Percentiles rank a stretch among this genome's conserved stretches.
These are phyloP conservation scores for Solanum dulcamara DNA, from an alignment of 257 asterid species.

Conservation along the genomic window DNA sequence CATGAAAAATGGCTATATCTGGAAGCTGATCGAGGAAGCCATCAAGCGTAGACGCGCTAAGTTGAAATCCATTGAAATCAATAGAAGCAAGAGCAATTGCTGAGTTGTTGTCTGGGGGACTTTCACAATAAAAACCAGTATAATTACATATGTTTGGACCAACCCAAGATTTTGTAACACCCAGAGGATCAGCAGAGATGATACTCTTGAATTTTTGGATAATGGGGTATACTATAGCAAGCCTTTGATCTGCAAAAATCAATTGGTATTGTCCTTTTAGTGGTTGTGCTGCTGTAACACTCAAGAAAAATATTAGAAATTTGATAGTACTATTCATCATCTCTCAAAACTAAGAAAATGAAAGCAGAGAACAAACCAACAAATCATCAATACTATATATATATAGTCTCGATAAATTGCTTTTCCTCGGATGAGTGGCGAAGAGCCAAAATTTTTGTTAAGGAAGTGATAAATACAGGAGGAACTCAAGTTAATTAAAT, in stretches of 20 bases:
- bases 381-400: not conserved
- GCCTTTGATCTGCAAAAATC: conserved; percentile 47
- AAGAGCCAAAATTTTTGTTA: not conserved
- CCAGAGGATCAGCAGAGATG: conserved; percentile 55
- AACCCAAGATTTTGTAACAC: conserved; percentile 50
- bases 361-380: not conserved
- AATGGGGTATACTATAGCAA: conserved; percentile 48
- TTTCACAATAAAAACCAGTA: conserved; percentile 58
- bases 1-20: conserved; percentile 74
- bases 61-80: conserved; percentile 69
- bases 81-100: conserved; percentile 66
- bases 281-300: not conserved
- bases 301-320: not conserved
- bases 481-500: too few species aligned
- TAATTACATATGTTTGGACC: conserved; percentile 57
- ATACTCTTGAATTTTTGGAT: conserved; percentile 52
- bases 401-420: not conserved
- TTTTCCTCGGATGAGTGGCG: not conserved
- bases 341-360: not conserved
- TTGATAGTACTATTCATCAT: not conserved
- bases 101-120: conserved; percentile 65
- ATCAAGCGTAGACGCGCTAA: conserved; percentile 42
- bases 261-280: conserved; percentile 6
- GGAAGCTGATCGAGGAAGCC: conserved; percentile 70
- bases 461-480: fast-evolving